Base-by-base conservation (phyloP, 495 filamentous ascomycete species). In the Podospora fimiseda region DNA sequence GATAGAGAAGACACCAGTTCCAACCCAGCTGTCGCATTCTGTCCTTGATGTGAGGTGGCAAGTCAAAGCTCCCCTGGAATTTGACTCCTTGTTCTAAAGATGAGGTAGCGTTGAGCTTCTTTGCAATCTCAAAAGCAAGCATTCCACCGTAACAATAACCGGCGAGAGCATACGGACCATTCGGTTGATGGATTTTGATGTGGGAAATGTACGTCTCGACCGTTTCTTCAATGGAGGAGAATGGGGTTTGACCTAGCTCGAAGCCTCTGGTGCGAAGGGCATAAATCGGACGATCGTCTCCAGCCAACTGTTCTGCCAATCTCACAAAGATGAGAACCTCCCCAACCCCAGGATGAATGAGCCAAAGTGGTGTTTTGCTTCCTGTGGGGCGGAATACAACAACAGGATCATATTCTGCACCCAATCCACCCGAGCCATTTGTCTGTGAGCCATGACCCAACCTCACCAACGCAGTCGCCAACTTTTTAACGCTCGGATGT, bases 271-370 rank as follows among this genome's bases (percentile, higher is more conserved):
- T 74, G 1, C 80, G 74, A 9, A 84, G 50, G 1, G 76, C 80
- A 53, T 79, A 77, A 16, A 82, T 65, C 0, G 77, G 74, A 0
- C 81, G 78, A 48, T 79, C 73, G 11, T 59, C 50, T 0, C 55
- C 3, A 22, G 24, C 23, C 27, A 80, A 49, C 44, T 72, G 63
- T 3, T 75, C 59, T 9, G 73, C 70, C 1, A 84, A 60, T 18
- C 64, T 61, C 16, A 83, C 59, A 60, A 83, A 84, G 40, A 83
- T 73, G 1, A 84, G 67, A 0, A 82, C 64, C 46, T 83, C 80
- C 11, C 79, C 79, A 1, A 77, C 68, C 2, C 80, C 80, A 0
- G 81, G 79, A 52, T 84, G 81, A 2, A 84, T 59, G 5, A 81
- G 71, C 69, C 72, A 84, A 6, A 83, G 72, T 0, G 81, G 78